phyloP scores from a whole-genome alignment of 2,329 filamentous ascomycete species.

The Trichoderma aggressivum region DNA sequence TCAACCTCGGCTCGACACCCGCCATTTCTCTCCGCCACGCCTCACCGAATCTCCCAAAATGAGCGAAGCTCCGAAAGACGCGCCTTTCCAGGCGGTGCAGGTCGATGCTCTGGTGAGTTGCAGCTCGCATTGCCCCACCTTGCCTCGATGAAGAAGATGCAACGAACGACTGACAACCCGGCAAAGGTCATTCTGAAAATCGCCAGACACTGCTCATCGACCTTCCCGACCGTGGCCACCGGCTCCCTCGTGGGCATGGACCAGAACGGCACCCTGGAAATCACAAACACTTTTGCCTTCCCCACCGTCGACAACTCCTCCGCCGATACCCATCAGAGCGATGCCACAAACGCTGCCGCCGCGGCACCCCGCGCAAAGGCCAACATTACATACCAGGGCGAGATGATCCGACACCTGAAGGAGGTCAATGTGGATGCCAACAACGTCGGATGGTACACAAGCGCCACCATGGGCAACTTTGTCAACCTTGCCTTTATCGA shows the following conservation, averaged over 20 bases:
- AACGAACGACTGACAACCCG: constrained; percentile 22
- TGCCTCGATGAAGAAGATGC: constrained; percentile 25
- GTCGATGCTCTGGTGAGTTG: constrained; percentile 83
- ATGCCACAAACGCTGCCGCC: constrained; percentile 72
- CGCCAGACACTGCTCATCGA: constrained; percentile 87
- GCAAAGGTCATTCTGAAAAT: constrained; percentile 91
- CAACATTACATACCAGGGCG: constrained; percentile 82
- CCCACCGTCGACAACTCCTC: constrained; percentile 75
- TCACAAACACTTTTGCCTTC: constrained; percentile 95
- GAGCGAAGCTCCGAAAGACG: constrained; percentile 61
- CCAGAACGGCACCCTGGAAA: constrained; percentile 71
- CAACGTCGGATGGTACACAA: constrained; percentile 98
- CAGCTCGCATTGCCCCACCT: constrained; percentile 34
- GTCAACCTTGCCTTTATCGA: constrained; percentile 93
- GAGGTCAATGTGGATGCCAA: constrained; percentile 99
- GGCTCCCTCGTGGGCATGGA: constrained; percentile 95
- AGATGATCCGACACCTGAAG: constrained; percentile 95
- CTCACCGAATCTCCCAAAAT: constrained; percentile 40
- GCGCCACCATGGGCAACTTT: constrained; percentile 98
- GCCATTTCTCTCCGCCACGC: neutral
- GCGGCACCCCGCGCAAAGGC: constrained; percentile 89
- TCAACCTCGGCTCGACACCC: constrained; percentile 25
- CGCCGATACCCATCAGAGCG: constrained; percentile 70
- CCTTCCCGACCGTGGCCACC: constrained; percentile 84
- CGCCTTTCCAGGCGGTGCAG: constrained; percentile 80